Percentiles rank a stretch among this genome's conserved stretches.
These are phyloP conservation scores for Flaveria trinervia DNA, from an alignment of 129 eudicot species.

Conservation along the genomic window DNA sequence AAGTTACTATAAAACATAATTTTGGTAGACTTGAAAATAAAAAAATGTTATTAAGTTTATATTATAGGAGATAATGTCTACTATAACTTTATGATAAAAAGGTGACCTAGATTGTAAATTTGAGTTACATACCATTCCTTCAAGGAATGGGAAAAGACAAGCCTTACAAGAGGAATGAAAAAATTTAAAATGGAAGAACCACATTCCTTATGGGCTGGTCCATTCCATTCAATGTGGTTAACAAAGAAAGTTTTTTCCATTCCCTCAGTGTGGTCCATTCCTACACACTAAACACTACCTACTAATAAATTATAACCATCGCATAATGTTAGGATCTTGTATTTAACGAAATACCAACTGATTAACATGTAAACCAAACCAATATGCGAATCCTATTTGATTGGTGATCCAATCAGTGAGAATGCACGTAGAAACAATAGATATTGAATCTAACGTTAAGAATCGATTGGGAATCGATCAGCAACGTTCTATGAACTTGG, in stretches of 20 bases:
- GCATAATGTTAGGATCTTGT: no score
- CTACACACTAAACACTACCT: no score
- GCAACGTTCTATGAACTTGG: no score
- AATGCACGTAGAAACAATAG: no score
- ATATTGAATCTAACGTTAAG: no score
- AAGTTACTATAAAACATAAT: not conserved
- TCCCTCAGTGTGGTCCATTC: no score
- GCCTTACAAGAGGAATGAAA: not conserved
- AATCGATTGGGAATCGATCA: no score
- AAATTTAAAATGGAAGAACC: not conserved
- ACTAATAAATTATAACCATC: no score
- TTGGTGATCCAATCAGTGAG: no score
- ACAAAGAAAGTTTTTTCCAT: not conserved
- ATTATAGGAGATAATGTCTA: not conserved
- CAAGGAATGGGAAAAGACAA: not conserved
- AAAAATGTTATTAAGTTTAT: not conserved
- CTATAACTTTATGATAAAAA: not conserved
- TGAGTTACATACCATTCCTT: not conserved
- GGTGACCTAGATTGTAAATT: not conserved
- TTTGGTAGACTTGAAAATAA: not conserved
- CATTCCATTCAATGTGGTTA: not conserved
- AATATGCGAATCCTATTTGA: no score
- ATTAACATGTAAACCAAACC: no score
- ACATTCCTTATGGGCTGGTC: not conserved
- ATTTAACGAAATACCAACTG: no score